Evolutionary conservation across 2,329 filamentous ascomycete genomes (phyloP).

Genomic region (Aureobasidium leucospermi): DNA sequence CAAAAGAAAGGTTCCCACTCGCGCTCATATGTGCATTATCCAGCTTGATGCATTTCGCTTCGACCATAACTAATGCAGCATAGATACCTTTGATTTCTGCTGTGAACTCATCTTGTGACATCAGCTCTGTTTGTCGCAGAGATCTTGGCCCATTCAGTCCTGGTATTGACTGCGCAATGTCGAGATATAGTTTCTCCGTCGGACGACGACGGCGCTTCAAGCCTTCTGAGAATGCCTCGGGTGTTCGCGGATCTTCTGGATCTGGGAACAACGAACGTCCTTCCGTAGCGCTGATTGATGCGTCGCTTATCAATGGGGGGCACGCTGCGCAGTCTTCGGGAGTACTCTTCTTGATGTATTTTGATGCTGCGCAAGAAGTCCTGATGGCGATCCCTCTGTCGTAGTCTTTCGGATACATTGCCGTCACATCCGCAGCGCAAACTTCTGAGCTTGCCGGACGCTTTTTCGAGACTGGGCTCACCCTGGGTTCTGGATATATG

Average conservation of each 20-base stretch:
- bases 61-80: conserved; percentile 74
- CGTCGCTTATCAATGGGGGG: not conserved
- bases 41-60: conserved; percentile 79
- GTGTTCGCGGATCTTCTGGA: not conserved
- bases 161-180: not conserved
- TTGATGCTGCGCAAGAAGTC: not conserved
- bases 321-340: not conserved
- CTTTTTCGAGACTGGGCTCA: not conserved
- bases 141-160: not conserved
- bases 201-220: not conserved
- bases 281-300: not conserved
- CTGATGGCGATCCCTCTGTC: not conserved
- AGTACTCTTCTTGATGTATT: not conserved
- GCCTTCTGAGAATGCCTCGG: not conserved
- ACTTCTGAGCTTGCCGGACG: conserved; percentile 7
- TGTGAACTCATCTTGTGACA: conserved; percentile 70
- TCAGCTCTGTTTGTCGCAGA: conserved; percentile 45
- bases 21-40: conserved; percentile 55
- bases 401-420: not conserved
- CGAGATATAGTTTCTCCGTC: not conserved
- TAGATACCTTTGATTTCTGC: conserved; percentile 81
- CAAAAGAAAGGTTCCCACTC: conserved; percentile 43
- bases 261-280: not conserved
- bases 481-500: not conserved
- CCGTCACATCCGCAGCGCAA: not conserved